Evolutionary conservation across 345 rosid genomes (phyloP).

Genomic region (Rhizophora mangle): DNA sequence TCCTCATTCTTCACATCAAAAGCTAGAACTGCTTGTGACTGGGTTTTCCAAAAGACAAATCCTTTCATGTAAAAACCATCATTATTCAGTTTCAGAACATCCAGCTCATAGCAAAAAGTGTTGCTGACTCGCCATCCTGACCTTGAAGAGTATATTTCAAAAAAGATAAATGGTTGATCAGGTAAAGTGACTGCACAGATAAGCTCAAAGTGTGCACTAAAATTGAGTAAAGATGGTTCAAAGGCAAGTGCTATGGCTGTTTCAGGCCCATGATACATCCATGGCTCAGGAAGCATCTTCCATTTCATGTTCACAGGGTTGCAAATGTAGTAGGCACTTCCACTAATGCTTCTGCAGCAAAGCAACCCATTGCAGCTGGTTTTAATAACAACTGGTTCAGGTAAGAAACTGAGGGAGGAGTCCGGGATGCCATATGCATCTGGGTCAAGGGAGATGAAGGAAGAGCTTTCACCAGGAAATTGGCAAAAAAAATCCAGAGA

Average conservation of each 20-base stretch:
- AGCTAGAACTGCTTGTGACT: slow-evolving; percentile 21
- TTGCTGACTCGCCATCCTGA: slow-evolving; percentile 35
- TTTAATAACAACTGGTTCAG: slow-evolving; percentile 22
- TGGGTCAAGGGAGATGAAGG: slow-evolving; percentile 26
- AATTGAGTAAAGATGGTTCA: slow-evolving; percentile 27
- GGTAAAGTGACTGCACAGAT: slow-evolving; percentile 27
- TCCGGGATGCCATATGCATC: slow-evolving; percentile 34
- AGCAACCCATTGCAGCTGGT: slow-evolving; percentile 38
- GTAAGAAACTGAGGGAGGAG: slow-evolving; percentile 32
- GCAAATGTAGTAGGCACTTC: slow-evolving; percentile 38
- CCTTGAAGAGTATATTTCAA: slow-evolving; percentile 49
- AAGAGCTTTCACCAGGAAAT: slow-evolving; percentile 20
- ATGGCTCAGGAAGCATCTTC: slow-evolving; percentile 35
- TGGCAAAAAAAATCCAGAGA: slow-evolving; percentile 41
- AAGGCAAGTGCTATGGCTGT: slow-evolving; percentile 37
- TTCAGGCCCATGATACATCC: slow-evolving; percentile 23
- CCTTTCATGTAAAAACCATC: slow-evolving; percentile 33
- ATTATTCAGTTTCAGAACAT: neutral
- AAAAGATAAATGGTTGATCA: slow-evolving; percentile 13
- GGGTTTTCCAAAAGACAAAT: slow-evolving; percentile 28
- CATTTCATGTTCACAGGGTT: slow-evolving; percentile 43
- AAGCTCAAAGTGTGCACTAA: slow-evolving; percentile 22
- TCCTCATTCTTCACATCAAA: slow-evolving; percentile 29
- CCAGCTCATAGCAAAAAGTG: slow-evolving; percentile 18
- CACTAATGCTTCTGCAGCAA: slow-evolving; percentile 30